A percentile compares a stretch with the other conserved stretches of the same genome.
Conservation (phyloP, 2,329 filamentous ascomycete genomes). For the Sclerotinia sclerotiorum region DNA sequence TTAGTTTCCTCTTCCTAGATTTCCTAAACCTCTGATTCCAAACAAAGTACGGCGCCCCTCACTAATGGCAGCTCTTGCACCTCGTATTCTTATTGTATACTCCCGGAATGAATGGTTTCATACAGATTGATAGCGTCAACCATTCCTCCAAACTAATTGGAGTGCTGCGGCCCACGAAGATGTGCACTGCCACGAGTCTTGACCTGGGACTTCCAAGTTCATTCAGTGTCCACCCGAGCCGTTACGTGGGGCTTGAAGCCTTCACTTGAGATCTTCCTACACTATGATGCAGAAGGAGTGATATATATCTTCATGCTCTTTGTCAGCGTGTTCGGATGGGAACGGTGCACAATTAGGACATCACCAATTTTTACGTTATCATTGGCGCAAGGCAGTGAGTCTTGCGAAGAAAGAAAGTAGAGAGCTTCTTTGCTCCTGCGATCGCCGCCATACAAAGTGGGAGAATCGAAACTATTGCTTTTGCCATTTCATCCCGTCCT, state of each 20-base stretch:
- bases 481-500: neutral
- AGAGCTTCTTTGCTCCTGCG: neutral
- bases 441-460: neutral
- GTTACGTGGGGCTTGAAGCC: neutral
- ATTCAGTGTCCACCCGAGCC: neutral
- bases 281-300: neutral
- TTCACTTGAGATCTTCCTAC: neutral
- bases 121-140: neutral
- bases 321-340: neutral
- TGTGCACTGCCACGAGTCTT: conserved; percentile 10
- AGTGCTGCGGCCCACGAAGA: neutral
- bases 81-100: neutral
- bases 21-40: neutral
- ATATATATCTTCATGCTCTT: conserved; percentile 15
- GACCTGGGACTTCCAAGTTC: conserved; percentile 1
- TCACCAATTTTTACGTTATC: neutral
- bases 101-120: neutral
- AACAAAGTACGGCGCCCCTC: neutral
- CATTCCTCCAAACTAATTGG: neutral
- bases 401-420: neutral
- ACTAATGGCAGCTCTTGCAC: neutral
- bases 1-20: neutral
- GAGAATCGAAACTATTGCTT: neutral
- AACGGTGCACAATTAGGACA: neutral
- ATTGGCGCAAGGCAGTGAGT: neutral